A percentile compares a stretch with the other conserved stretches of the same genome.
Conservation (phyloP, 1,284 basidiomycete genomes). For the Pseudozyma sp. region DNA sequence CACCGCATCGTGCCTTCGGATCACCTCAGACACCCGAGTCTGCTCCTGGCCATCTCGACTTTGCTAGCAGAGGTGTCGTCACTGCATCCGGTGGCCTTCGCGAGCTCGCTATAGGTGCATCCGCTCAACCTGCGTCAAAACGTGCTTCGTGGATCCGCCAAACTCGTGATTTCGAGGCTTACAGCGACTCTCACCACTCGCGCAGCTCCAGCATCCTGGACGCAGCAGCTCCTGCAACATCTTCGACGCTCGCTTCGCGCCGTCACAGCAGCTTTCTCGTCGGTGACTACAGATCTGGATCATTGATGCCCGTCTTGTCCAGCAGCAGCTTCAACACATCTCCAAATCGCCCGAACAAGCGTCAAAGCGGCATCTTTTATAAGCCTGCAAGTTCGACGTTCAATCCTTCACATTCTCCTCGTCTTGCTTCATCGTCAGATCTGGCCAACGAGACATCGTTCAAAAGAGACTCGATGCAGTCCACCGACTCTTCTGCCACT, state of each 20-base stretch:
- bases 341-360: background rate
- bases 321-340: slow-evolving; percentile 31
- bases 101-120: slow-evolving; percentile 37
- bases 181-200: slow-evolving; percentile 36
- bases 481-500: slow-evolving; percentile 37
- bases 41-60: slow-evolving; percentile 9
- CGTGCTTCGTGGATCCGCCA: slow-evolving; percentile 43
- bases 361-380: slow-evolving; percentile 14
- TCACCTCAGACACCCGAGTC: slow-evolving; percentile 25
- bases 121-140: slow-evolving; percentile 44
- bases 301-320: slow-evolving; percentile 36
- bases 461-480: slow-evolving; percentile 41
- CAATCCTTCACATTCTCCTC: slow-evolving; percentile 6
- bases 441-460: slow-evolving; percentile 1
- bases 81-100: slow-evolving; percentile 21
- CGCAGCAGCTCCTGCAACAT: slow-evolving; percentile 12
- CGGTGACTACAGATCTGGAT: slow-evolving; percentile 25
- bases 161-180: slow-evolving; percentile 23
- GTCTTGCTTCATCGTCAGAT: background rate
- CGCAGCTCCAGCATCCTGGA: slow-evolving; percentile 9
- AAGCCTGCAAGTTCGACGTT: background rate
- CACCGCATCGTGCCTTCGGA: slow-evolving; percentile 13
- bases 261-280: slow-evolving; percentile 48
- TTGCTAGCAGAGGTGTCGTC: slow-evolving; percentile 3
- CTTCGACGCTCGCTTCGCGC: slow-evolving; percentile 25